phyloP scores from a whole-genome alignment of 2,329 filamentous ascomycete genomes.

The Cordyceps tenuipes region DNA sequence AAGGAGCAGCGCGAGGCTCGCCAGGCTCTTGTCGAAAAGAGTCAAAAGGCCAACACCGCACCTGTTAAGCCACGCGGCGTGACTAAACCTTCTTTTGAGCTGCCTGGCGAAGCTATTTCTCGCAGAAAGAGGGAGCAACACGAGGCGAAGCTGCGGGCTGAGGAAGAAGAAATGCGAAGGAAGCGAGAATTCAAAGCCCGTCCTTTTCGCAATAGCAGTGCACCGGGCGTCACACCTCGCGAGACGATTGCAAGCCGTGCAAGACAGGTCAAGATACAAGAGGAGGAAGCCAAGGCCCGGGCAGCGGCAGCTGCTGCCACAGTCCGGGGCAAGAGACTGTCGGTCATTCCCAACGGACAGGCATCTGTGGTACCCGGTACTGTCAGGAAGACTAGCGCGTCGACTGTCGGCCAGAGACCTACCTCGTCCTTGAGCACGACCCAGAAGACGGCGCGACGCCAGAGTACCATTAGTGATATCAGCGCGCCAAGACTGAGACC shows the following conservation, averaged over 20 bases:
- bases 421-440: not conserved
- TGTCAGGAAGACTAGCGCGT: conserved; percentile 12
- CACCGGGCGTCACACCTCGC: conserved; percentile 37
- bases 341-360: conserved; percentile 18
- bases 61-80: conserved; percentile 40
- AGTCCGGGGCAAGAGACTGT: conserved; percentile 18
- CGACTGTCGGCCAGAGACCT: not conserved
- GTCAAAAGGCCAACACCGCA: conserved; percentile 27
- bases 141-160: conserved; percentile 44
- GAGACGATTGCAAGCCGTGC: conserved; percentile 51
- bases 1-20: conserved; percentile 53
- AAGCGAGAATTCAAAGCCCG: conserved; percentile 57
- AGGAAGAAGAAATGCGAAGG: conserved; percentile 53
- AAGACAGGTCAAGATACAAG: conserved; percentile 37
- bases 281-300: conserved; percentile 19
- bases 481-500: conserved; percentile 42
- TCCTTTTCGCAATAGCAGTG: conserved; percentile 40
- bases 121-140: conserved; percentile 47
- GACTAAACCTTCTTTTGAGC: conserved; percentile 49
- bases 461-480: conserved; percentile 18
- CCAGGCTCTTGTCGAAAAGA: conserved; percentile 27
- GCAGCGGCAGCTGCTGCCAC: conserved; percentile 8
- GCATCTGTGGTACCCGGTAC: conserved; percentile 17
- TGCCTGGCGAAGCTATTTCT: conserved; percentile 55
- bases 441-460: conserved; percentile 6